A percentile compares a stretch with the other conserved stretches of the same genome.
phyloP scores from a whole-genome alignment of 441 rosid genomes.

The Adansonia rubrostipa region DNA sequence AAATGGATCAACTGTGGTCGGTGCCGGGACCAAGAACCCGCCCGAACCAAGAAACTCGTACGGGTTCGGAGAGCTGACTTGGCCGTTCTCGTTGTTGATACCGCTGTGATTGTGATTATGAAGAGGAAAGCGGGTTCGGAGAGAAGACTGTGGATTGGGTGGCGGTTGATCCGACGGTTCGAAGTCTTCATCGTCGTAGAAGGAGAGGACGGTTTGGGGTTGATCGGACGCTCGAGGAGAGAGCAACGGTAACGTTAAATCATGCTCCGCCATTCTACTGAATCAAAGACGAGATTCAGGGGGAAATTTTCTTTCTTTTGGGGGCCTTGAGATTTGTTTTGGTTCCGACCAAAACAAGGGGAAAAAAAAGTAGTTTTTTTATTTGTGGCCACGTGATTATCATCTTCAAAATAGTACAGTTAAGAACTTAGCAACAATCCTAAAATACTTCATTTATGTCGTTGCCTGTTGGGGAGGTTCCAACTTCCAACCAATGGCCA shows the following conservation, averaged over 20 bases:
- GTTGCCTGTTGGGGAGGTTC: too few relatives aligned
- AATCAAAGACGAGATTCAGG: neutral
- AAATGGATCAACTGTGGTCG: conserved; percentile 74
- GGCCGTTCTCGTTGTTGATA: conserved; percentile 11
- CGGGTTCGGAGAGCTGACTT: conserved; percentile 42
- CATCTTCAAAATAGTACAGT: neutral
- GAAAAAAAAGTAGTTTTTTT: neutral
- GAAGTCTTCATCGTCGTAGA: conserved; percentile 39
- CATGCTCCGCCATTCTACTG: conserved; percentile 54
- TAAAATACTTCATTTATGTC: too few relatives aligned
- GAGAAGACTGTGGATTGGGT: neutral
- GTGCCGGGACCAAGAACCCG: conserved; percentile 49
- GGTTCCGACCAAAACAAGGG: neutral
- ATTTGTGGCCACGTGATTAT: conserved; percentile 8
- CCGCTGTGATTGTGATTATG: conserved; percentile 11
- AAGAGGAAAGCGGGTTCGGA: neutral
- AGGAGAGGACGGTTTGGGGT: conserved; percentile 51
- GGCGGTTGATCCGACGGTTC: conserved; percentile 24
- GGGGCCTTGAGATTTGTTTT: neutral
- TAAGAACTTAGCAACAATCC: too few relatives aligned
- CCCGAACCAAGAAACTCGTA: conserved; percentile 56
- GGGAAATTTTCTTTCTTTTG: neutral
- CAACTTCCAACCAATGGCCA: neutral
- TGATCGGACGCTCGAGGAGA: conserved; percentile 43
- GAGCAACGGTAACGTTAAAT: conserved; percentile 65